These are phyloP conservation scores for Hyaloscypha variabilis DNA, from an alignment of 495 filamentous ascomycete genomes.

Conservation along the genomic window DNA sequence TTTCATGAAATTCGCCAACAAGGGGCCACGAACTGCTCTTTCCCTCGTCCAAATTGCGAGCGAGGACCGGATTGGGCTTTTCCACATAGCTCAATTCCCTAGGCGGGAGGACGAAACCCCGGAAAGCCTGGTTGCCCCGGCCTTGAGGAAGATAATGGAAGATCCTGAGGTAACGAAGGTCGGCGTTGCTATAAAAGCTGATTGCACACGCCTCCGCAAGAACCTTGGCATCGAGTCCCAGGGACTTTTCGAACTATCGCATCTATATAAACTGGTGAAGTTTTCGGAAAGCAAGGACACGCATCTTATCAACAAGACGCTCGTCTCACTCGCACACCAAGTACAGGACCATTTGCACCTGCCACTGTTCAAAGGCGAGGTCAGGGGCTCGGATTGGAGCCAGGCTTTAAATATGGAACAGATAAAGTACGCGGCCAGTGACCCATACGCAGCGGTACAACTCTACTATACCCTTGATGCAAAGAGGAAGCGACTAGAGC, in stretches of 20 bases:
- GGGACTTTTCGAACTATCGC: conserved; percentile 78
- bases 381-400: conserved; percentile 75
- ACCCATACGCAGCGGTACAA: conserved; percentile 79
- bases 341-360: conserved; percentile 72
- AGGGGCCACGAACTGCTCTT: conserved; percentile 63
- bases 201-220: conserved; percentile 70
- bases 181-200: conserved; percentile 76
- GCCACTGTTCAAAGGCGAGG: conserved; percentile 75
- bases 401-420: conserved; percentile 62
- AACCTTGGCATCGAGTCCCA: conserved; percentile 62
- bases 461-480: conserved; percentile 70
- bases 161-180: conserved; percentile 69
- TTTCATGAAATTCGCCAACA: conserved; percentile 36
- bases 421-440: conserved; percentile 78
- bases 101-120: conserved; percentile 36
- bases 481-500: conserved; percentile 63
- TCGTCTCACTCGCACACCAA: conserved; percentile 67
- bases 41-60: conserved; percentile 82
- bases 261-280: conserved; percentile 75
- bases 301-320: conserved; percentile 61
- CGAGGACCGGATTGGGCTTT: conserved; percentile 75
- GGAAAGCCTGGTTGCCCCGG: conserved; percentile 66
- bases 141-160: conserved; percentile 72
- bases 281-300: conserved; percentile 51
- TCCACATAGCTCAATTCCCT: conserved; percentile 70